phyloP scores from a whole-genome alignment of 2,329 filamentous ascomycete species.

The Fusarium pseudograminearum region DNA sequence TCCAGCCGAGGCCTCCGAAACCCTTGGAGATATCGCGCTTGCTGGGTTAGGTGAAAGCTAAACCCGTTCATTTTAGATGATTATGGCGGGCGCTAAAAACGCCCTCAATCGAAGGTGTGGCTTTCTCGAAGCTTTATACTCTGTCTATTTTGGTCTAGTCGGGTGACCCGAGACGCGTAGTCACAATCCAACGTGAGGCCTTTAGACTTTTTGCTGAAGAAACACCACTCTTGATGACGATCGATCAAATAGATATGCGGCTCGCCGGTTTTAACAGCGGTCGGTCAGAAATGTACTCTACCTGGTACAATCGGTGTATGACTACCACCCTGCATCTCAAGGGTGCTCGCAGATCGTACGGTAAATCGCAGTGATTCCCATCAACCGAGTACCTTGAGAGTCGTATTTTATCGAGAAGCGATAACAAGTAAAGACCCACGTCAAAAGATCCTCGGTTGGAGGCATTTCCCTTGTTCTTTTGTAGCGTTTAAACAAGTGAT shows the following conservation, averaged over 20 bases:
- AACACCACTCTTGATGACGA: neutral
- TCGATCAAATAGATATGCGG: neutral
- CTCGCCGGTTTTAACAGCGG: neutral
- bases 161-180: neutral
- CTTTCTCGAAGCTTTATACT: neutral
- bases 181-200: neutral
- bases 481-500: neutral
- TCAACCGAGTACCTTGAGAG: neutral
- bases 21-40: neutral
- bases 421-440: neutral
- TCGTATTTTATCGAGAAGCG: neutral
- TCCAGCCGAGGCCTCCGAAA: neutral
- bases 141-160: neutral
- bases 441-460: constrained; percentile 1
- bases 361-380: neutral
- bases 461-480: constrained; percentile 1
- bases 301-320: neutral
- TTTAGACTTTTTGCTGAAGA: neutral
- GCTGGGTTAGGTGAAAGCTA: neutral
- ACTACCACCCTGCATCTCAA: neutral
- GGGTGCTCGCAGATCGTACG: neutral
- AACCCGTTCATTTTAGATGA: neutral
- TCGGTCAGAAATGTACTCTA: neutral
- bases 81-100: neutral
- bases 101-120: neutral